Evolutionary conservation across 225 moss, liverwort and hornwort genomes (phyloP), one percentile per base, ranked within the genome.

Genomic region (Sphagnum contortum): DNA sequence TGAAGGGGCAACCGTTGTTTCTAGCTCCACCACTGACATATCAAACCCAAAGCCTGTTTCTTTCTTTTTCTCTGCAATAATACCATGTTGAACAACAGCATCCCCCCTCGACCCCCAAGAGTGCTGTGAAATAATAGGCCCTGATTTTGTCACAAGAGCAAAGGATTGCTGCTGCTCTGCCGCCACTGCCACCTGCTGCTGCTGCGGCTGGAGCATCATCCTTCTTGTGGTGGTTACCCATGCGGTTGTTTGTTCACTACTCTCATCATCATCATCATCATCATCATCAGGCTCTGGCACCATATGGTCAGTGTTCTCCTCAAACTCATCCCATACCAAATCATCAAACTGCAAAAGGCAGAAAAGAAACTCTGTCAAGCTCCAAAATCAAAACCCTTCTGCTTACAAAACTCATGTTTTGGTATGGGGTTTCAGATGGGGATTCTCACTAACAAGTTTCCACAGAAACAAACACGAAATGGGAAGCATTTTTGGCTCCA

Each of bases 281-380:
- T 53, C 44, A 68, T 70, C 57, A 50, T 72, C 76, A 57, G 48
- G 61, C 63, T 64, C 71, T 63, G 72, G 68, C 8, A 71, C 50
- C 60, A 56, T 50, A 48, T 60, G 67, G 54, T 71, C 73, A 69
- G 72, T 70, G 49, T 61, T 64, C 66, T 67, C 73, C 79, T 73
- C 66, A 52, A 83, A 73, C 64, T 66, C 71, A 80, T 57, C 77
- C 75, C 77, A 72, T 47, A 73, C 65, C 80, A 77, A 51, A 73
- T 73, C 73, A 71, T 57, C 77, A 68, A 77, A 71, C 86, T 86
- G 82, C 80, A 80, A 9, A 68, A 75, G 77, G 77, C 60, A 70
- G 44, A 65, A 65, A 29, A 29, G 29, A 29, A 29, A 29, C 29
- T 29, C 29, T 29, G 29, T 29, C 29, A 29, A 29, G 1, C 29